A percentile compares a stretch with the other conserved stretches of the same genome.
These are phyloP conservation scores for Eragrostis curvula DNA, from an alignment of 176 grass and related monocot genomes.

Conservation along the genomic window DNA sequence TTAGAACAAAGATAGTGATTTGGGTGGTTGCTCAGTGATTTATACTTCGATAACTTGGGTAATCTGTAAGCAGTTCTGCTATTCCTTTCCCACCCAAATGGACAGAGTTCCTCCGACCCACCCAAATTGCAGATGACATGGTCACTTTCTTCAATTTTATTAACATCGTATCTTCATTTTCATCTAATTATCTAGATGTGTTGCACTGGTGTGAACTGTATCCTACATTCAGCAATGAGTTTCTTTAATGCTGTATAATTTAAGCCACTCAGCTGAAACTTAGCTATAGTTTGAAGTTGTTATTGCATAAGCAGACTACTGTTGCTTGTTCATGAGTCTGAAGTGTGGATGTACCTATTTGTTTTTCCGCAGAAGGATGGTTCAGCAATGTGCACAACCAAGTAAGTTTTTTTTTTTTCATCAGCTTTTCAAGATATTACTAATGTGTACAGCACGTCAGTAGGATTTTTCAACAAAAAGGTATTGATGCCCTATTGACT, in stretches of 20 bases:
- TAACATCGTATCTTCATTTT: background rate
- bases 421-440: background rate
- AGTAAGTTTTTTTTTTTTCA: conserved; percentile 38
- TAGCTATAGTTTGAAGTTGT: background rate
- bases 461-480: background rate
- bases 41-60: no score
- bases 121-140: background rate
- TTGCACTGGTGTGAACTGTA: background rate
- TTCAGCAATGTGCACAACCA: conserved; percentile 77
- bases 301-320: conserved; percentile 12
- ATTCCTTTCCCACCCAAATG: background rate
- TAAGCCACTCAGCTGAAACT: background rate
- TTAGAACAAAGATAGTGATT: background rate
- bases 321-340: background rate
- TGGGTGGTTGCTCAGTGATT: background rate
- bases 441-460: background rate
- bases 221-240: background rate
- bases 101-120: no score
- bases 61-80: background rate
- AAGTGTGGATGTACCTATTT: background rate
- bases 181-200: background rate
- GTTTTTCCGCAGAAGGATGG: conserved; percentile 85
- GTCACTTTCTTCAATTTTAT: background rate
- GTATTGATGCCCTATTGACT: background rate
- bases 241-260: background rate